A percentile compares a stretch with the other conserved stretches of the same genome.
phyloP scores from a whole-genome alignment of 2,329 filamentous ascomycete species.

The Apiospora sp. region DNA sequence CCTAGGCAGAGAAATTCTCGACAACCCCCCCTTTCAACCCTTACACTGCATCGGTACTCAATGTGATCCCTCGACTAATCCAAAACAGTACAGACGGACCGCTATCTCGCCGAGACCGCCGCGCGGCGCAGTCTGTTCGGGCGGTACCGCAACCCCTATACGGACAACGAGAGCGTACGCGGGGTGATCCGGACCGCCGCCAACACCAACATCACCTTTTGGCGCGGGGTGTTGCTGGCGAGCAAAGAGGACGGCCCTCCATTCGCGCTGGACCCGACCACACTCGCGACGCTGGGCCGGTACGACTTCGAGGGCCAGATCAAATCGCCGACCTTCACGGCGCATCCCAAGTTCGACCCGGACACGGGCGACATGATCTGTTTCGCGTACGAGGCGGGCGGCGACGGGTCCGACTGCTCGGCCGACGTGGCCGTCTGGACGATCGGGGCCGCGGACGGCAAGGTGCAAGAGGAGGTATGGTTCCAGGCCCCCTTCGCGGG shows the following conservation, averaged over 20 bases:
- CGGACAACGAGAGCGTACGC: slow-evolving; percentile 61
- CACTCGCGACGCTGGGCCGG: slow-evolving; percentile 56
- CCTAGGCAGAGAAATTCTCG: neutral
- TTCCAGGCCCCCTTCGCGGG: slow-evolving; percentile 59
- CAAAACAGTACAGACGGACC: slow-evolving; percentile 48
- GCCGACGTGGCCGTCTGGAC: slow-evolving; percentile 56
- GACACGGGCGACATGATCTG: slow-evolving; percentile 58
- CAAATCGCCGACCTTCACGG: slow-evolving; percentile 55
- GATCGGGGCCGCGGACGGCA: slow-evolving; percentile 48
- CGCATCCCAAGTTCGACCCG: slow-evolving; percentile 62
- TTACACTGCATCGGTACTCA: neutral
- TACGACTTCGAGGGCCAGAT: slow-evolving; percentile 62
- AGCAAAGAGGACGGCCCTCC: slow-evolving; percentile 63
- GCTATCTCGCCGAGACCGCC: slow-evolving; percentile 41
- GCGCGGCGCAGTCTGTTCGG: slow-evolving; percentile 54
- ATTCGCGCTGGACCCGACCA: slow-evolving; percentile 58
- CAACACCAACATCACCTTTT: slow-evolving; percentile 68
- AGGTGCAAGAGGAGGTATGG: slow-evolving; percentile 55
- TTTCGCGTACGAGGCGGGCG: slow-evolving; percentile 58
- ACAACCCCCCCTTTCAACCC: neutral
- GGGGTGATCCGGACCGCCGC: slow-evolving; percentile 63
- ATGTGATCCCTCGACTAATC: neutral
- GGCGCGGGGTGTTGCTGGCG: slow-evolving; percentile 62
- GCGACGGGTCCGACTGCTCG: slow-evolving; percentile 51
- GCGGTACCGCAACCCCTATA: slow-evolving; percentile 64